phyloP scores from a whole-genome alignment of 768 basidiomycete species.

The Thelephora ganbajun region DNA sequence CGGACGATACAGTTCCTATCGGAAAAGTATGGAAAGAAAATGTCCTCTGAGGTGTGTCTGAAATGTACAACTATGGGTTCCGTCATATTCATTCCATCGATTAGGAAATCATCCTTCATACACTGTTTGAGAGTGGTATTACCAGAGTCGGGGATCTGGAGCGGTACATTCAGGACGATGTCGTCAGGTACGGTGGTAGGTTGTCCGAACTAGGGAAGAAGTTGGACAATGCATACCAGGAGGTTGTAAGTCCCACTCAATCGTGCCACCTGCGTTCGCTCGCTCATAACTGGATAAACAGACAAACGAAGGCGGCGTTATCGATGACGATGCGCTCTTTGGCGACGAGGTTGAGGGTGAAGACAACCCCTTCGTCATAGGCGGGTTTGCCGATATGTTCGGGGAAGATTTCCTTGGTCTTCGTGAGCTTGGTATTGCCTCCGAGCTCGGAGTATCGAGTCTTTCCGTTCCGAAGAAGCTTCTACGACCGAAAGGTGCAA shows the following conservation, averaged over 20 bases:
- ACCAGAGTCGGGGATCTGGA: conserved; percentile 70
- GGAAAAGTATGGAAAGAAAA: conserved; percentile 67
- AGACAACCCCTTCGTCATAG: conserved; percentile 54
- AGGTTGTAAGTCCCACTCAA: conserved; percentile 38
- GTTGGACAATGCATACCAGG: conserved; percentile 69
- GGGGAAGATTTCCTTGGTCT: conserved; percentile 93
- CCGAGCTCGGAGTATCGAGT: conserved; percentile 67
- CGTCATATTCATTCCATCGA: neutral
- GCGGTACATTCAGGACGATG: conserved; percentile 78
- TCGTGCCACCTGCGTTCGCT: neutral
- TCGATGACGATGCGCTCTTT: conserved; percentile 52
- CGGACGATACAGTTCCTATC: conserved; percentile 68
- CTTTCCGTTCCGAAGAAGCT: conserved; percentile 69
- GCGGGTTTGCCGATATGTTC: conserved; percentile 75
- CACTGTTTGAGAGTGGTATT: conserved; percentile 79
- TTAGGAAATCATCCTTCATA: conserved; percentile 88
- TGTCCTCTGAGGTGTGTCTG: conserved; percentile 69
- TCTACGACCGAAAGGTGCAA: conserved; percentile 47
- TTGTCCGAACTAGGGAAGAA: conserved; percentile 77
- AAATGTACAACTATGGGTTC: neutral
- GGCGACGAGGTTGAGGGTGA: conserved; percentile 44
- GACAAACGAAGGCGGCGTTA: conserved; percentile 30
- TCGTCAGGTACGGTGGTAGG: conserved; percentile 67
- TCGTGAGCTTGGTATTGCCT: conserved; percentile 75
- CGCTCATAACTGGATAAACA: conserved; percentile 7